Evolutionary conservation across 495 filamentous ascomycete genomes (phyloP).

Genomic region (Aspergillus hancockii): DNA sequence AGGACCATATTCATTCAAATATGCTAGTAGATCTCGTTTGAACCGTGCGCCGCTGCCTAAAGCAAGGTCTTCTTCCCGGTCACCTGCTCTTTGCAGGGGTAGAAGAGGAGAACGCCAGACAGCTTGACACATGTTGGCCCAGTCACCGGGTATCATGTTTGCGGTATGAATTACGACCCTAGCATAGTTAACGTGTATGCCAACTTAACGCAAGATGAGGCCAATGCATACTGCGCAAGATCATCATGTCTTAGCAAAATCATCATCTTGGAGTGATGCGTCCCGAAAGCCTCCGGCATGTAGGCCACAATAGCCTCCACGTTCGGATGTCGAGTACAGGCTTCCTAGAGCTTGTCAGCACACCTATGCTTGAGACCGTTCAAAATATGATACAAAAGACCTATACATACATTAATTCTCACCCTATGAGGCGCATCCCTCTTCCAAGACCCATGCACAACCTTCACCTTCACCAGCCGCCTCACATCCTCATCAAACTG

Average conservation of each 20-base stretch:
- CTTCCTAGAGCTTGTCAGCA: conserved; percentile 44
- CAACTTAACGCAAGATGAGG: neutral
- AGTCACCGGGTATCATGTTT: conserved; percentile 85
- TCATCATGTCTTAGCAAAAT: conserved; percentile 76
- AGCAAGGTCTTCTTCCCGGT: conserved; percentile 7
- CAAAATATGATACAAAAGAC: neutral
- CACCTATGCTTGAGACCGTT: neutral
- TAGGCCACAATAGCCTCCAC: conserved; percentile 71
- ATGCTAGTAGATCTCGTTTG: conserved; percentile 73
- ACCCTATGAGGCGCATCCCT: conserved; percentile 63
- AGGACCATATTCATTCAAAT: conserved; percentile 68
- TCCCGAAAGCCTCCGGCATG: conserved; percentile 85
- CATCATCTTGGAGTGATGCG: conserved; percentile 88
- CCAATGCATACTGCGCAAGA: conserved; percentile 58
- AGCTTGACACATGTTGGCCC: conserved; percentile 84
- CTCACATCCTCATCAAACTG: conserved; percentile 72
- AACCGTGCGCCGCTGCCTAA: conserved; percentile 69
- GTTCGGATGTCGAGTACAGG: conserved; percentile 64
- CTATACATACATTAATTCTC: conserved; percentile 57
- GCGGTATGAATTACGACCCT: conserved; percentile 82
- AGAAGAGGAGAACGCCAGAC: conserved; percentile 80
- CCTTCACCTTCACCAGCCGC: conserved; percentile 63
- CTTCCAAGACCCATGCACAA: conserved; percentile 90
- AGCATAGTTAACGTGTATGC: neutral
- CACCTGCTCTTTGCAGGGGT: conserved; percentile 39